Evolutionary conservation across 176 grass and related monocot genomes (phyloP).

Genomic region (Cymbopogon citratus): DNA sequence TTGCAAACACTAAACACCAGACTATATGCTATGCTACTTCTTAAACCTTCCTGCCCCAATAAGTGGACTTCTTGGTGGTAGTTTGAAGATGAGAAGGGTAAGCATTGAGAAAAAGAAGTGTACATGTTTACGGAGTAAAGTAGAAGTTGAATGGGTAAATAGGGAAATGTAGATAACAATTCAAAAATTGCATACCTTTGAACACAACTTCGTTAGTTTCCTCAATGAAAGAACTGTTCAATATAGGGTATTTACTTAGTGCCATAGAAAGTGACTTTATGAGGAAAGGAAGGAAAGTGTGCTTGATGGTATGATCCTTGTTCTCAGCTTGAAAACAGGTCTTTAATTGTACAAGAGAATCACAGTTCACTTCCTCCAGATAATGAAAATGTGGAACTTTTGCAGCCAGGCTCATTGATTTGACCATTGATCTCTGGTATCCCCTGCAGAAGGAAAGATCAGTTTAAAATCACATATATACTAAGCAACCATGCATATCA

Average conservation of each 20-base stretch:
- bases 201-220: conserved; percentile 70
- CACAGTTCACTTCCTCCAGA: conserved; percentile 92
- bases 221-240: conserved; percentile 85
- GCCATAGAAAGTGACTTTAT: conserved; percentile 88
- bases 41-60: background rate
- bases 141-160: background rate
- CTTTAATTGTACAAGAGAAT: conserved; percentile 78
- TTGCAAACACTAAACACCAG: background rate
- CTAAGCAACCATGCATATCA: background rate
- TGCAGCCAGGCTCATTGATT: conserved; percentile 84
- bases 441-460: conserved; percentile 54
- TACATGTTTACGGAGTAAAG: background rate
- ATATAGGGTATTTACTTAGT: conserved; percentile 72
- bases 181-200: conserved; percentile 56
- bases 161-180: background rate
- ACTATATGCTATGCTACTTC: background rate
- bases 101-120: background rate
- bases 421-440: conserved; percentile 90
- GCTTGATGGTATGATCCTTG: conserved; percentile 76
- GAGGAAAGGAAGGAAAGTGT: conserved; percentile 91
- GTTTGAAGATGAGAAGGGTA: background rate
- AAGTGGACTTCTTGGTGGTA: background rate
- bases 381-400: conserved; percentile 96
- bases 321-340: conserved; percentile 63
- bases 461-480: background rate